Evolutionary conservation across 352 stramenopile genomes (phyloP).

Genomic region (Lagenidium sp.): DNA sequence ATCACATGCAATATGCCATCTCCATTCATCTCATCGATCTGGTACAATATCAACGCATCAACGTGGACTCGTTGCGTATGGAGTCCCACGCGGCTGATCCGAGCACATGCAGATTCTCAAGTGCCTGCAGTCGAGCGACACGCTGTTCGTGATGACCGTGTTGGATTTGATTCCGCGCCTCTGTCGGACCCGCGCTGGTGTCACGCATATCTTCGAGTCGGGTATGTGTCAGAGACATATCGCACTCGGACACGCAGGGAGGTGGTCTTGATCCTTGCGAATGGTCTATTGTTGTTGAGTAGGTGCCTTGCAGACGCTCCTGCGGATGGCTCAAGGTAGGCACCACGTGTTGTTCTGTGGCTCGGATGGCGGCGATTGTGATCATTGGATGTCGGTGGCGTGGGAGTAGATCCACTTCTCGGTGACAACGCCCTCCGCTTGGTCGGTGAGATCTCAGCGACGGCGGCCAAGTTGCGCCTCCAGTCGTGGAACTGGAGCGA

Average conservation of each 20-base stretch:
- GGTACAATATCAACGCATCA: neutral
- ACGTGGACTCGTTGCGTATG: neutral
- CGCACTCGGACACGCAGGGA: too few species aligned
- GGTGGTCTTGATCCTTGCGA: too few species aligned
- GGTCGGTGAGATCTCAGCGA: conserved; percentile 70
- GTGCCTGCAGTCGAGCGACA: conserved; percentile 65
- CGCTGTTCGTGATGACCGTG: conserved; percentile 80
- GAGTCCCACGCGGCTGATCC: conserved; percentile 1
- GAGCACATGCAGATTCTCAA: conserved; percentile 40
- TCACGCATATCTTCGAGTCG: conserved; percentile 72
- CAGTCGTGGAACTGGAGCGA: conserved; percentile 75
- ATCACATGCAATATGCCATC: conserved; percentile 55
- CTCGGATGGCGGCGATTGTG: too few species aligned
- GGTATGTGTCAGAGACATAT: too few species aligned
- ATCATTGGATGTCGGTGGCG: too few species aligned
- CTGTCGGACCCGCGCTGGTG: conserved; percentile 48
- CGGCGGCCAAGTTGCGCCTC: conserved; percentile 49
- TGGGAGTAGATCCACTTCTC: conserved; percentile 71
- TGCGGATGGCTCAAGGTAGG: conserved; percentile 59
- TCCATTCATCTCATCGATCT: conserved; percentile 23
- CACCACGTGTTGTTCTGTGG: too few species aligned
- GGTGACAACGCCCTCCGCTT: conserved; percentile 65
- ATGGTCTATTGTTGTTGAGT: too few species aligned
- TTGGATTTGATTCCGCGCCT: conserved; percentile 70
- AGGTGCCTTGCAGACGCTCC: conserved; percentile 57